These are phyloP conservation scores for Lentinula sp. DNA, from an alignment of 768 basidiomycete species.

Conservation along the genomic window DNA sequence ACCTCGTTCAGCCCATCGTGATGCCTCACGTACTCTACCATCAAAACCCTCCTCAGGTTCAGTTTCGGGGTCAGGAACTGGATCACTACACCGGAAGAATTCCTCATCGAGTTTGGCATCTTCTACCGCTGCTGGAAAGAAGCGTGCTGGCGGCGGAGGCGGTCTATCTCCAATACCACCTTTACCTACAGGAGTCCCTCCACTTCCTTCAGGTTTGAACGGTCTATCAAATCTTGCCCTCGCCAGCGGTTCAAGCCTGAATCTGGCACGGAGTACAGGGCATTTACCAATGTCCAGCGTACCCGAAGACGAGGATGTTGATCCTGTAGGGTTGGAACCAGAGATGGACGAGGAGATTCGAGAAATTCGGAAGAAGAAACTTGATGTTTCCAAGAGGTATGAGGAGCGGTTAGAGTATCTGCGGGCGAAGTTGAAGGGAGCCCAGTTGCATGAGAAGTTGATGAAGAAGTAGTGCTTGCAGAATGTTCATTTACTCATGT, in stretches of 20 bases:
- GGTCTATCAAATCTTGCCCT: conserved; percentile 21
- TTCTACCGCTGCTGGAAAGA: conserved; percentile 30
- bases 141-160: conserved; percentile 7
- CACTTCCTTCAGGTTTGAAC: conserved; percentile 21
- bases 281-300: conserved; percentile 48
- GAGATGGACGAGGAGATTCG: conserved; percentile 55
- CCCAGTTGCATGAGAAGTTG: conserved; percentile 78
- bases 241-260: conserved; percentile 32
- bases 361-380: conserved; percentile 63
- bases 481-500: background rate
- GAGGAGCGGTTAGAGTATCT: conserved; percentile 74
- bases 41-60: conserved; percentile 17
- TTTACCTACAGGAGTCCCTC: conserved; percentile 22
- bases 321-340: conserved; percentile 13
- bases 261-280: conserved; percentile 42
- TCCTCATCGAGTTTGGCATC: conserved; percentile 53
- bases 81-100: conserved; percentile 45
- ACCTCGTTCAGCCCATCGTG: conserved; percentile 37
- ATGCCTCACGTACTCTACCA: conserved; percentile 24
- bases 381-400: conserved; percentile 68
- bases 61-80: conserved; percentile 16
- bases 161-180: conserved; percentile 5
- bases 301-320: conserved; percentile 37
- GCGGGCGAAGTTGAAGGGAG: conserved; percentile 76
- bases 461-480: conserved; percentile 40